Evolutionary conservation across 371 early-diverging fungal genomes (phyloP), one percentile per base, ranked within the genome.

Genomic region (Mortierella sp.): DNA sequence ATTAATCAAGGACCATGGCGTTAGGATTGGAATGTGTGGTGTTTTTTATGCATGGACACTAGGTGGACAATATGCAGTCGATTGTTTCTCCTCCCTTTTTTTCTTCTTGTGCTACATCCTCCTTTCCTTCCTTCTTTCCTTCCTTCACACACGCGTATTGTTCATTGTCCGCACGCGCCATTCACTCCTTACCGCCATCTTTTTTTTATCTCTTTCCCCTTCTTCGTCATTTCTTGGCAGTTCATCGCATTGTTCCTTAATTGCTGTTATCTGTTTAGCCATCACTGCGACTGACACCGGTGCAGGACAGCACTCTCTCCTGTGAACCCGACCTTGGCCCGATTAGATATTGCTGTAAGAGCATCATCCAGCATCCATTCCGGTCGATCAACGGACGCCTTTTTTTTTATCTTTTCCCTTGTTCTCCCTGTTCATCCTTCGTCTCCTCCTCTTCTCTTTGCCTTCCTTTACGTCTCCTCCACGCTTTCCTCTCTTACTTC

Each of bases 11-110:
- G 24, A 24, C 55, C 75, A 72, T 73, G 72, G 70, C 75, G 78
- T 78, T 26, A 63, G 76, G 54, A 75, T 76, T 83, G 74, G 83
- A 83, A 79, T 79, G 73, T 76, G 83, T 75, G 52, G 73, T 74
- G 72, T 74, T 73, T 76, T 74, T 73, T 76, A 58, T 44, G 68
- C 70, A 73, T 65, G 48, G n/a, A 42, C 31, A 38, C 42, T 38
- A 60, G 58, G 16, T 13, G 52, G 19, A 44, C 14, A 26, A 21
- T 19, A 38, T 21, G 38, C 65, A 38, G 38, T 65, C 38, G 65
- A 65, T 65, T 65, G 34, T 38, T 65, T 38, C 13, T 65, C 65
- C 65, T 14, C 48, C 5, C 10, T 31, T 28, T 7, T 58, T 26
- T 58, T 13, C 31, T 26, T 0, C 58, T 28, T 14, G 11, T 28